Conservation (phyloP, 768 basidiomycete genomes). For the Cystoderma amianthinum region DNA sequence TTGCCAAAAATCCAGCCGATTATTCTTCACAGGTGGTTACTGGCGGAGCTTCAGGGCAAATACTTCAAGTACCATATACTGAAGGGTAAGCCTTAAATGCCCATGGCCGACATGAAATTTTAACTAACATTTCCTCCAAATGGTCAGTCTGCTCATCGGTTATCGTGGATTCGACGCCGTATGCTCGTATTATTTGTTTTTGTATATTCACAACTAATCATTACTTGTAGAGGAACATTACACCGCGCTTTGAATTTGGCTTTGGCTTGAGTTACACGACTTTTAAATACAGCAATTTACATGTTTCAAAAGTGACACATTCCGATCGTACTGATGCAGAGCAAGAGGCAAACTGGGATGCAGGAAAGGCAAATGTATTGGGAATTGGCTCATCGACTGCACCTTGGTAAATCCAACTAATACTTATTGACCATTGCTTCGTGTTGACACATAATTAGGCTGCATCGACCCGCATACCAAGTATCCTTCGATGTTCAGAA, state of each 20-base stretch:
- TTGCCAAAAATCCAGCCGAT: conserved; percentile 52
- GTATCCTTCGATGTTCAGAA: conserved; percentile 66
- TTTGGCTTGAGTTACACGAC: conserved; percentile 84
- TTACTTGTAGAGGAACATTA: conserved; percentile 42
- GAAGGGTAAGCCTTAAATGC: conserved; percentile 34
- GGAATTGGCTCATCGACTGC: conserved; percentile 55
- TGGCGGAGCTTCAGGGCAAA: conserved; percentile 24
- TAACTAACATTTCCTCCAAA: conserved; percentile 2
- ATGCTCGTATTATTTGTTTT: conserved; percentile 18
- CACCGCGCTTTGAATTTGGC: conserved; percentile 84
- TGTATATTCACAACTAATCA: neutral
- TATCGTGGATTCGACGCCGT: conserved; percentile 69
- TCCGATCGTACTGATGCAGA: conserved; percentile 30
- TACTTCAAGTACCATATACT: conserved; percentile 50
- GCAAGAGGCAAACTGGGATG: conserved; percentile 46
- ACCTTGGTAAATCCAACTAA: conserved; percentile 34
- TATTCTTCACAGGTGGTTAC: conserved; percentile 46
- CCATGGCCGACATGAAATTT: neutral
- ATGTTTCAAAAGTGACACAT: conserved; percentile 31
- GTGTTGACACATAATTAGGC: conserved; percentile 23
- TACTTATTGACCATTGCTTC: neutral
- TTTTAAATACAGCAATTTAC: conserved; percentile 64
- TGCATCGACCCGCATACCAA: conserved; percentile 57
- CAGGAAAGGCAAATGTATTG: conserved; percentile 46
- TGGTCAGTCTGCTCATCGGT: conserved; percentile 57